These are phyloP conservation scores for Crassisporium funariophilum DNA, from an alignment of 768 basidiomycete genomes.

Conservation along the genomic window DNA sequence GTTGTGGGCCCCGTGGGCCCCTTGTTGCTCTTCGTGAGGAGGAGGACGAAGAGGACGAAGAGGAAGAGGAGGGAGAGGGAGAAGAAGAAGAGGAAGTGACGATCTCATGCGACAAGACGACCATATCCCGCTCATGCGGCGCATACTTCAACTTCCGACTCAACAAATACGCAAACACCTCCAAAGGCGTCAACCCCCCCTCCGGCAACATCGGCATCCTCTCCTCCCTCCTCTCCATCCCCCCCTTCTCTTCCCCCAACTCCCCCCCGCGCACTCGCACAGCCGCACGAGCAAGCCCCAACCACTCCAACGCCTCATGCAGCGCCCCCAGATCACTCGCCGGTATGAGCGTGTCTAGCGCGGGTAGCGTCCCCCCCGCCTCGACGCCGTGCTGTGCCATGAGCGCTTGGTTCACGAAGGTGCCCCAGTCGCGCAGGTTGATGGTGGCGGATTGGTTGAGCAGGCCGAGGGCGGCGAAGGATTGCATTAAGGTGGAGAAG, in stretches of 20 bases:
- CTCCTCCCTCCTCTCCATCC: neutral
- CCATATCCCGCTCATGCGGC: slow-evolving; percentile 79
- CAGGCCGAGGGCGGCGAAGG: slow-evolving; percentile 71
- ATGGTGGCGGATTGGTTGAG: slow-evolving; percentile 47
- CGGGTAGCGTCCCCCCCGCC: slow-evolving; percentile 14
- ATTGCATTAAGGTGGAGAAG: slow-evolving; percentile 72
- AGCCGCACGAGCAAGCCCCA: slow-evolving; percentile 30
- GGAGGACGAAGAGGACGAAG: too few species aligned
- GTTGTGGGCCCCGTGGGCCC: slow-evolving; percentile 1
- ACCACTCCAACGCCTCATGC: slow-evolving; percentile 52
- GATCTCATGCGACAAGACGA: slow-evolving; percentile 84
- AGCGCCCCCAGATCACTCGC: slow-evolving; percentile 28
- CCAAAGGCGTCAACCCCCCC: slow-evolving; percentile 54
- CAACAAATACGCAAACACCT: slow-evolving; percentile 74
- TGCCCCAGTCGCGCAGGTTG: slow-evolving; percentile 40
- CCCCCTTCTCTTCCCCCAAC: too few species aligned
- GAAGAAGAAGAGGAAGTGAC: too few species aligned
- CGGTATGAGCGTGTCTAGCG: slow-evolving; percentile 22
- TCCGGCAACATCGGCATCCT: slow-evolving; percentile 47
- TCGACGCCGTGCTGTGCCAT: slow-evolving; percentile 18
- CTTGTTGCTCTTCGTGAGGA: slow-evolving; percentile 14
- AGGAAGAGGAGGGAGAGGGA: too few species aligned
- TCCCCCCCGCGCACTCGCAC: neutral
- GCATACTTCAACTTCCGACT: slow-evolving; percentile 70
- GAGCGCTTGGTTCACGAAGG: slow-evolving; percentile 33